Evolutionary conservation across 2,329 filamentous ascomycete species (phyloP), one percentile per base, ranked within the genome.

Genomic region (Sclerotinia borealis): DNA sequence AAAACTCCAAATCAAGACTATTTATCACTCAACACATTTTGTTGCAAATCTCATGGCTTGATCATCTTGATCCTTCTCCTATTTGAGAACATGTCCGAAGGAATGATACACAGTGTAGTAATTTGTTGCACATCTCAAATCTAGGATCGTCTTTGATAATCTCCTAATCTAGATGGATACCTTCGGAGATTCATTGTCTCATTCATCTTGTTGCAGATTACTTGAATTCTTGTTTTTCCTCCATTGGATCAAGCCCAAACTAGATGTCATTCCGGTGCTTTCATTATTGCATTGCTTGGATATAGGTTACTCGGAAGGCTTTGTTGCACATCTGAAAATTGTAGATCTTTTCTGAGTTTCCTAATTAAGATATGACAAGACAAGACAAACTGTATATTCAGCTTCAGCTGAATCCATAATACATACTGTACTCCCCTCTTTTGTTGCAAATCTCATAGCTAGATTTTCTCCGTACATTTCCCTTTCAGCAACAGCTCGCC

Each of bases 101-200:
- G 13, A 43, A 4, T 25, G 9, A 45, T 4, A 25, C 15, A 34
- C n/a, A 22, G 19, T 13, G 19, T 25, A 22, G 25, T 1, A 3
- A 25, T 45, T 56, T 56, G 39, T 56, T 56, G 54, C 54, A 56
- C 19, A 25, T 56, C 54, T 45, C 3, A 45, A 56, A 45, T 56
- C 29, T 45, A 17, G 13, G 54, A 56, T 56, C 54, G 54, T 29
- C 39, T 56, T 56, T 56, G 2, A 9, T 29, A 36, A 48, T 17
- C 36, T 31, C 59, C 31, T 7, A 36, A 47, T 62, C 47, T 56
- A 45, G 50, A 56, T 56, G 36, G 50, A 56, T 39, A 48, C 34
- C 10, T 11, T 37, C 43, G 13, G 45, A 49, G 47, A 43, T 43
- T 37, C 34, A 31, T 39, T 31, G 5, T 17, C 9, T 51, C 31